Evolutionary conservation across 2,329 filamentous ascomycete species (phyloP).

Genomic region (Arthrinium puccinioides): DNA sequence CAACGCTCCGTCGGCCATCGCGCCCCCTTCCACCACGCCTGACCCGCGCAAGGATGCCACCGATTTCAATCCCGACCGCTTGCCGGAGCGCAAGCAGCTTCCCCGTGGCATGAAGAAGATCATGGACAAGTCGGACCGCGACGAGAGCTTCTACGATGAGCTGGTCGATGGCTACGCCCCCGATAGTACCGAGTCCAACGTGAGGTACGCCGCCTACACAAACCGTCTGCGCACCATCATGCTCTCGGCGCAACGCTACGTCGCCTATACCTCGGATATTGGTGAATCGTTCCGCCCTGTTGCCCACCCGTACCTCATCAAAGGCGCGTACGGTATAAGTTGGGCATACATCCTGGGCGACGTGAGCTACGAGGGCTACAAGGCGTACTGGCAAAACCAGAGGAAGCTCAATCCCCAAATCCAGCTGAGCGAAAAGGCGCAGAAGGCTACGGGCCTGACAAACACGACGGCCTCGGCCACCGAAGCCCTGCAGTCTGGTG

Average conservation of each 20-base stretch:
- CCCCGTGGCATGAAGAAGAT: constrained; percentile 49
- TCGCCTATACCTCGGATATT: constrained; percentile 94
- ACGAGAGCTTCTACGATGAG: constrained; percentile 72
- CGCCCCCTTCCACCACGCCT: constrained; percentile 5
- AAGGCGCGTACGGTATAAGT: constrained; percentile 79
- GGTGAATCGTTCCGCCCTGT: constrained; percentile 94
- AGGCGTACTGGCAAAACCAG: constrained; percentile 85
- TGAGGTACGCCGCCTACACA: constrained; percentile 92
- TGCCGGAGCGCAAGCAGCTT: constrained; percentile 43
- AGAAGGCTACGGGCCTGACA: constrained; percentile 39
- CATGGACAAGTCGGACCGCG: constrained; percentile 47
- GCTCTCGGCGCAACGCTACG: constrained; percentile 85
- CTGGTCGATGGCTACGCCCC: constrained; percentile 68
- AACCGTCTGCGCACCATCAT: constrained; percentile 80
- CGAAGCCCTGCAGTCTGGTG: constrained; percentile 20
- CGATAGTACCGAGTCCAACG: constrained; percentile 75
- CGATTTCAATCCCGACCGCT: constrained; percentile 37
- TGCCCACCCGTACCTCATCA: constrained; percentile 76
- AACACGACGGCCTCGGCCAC: constrained; percentile 20
- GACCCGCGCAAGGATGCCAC: constrained; percentile 24
- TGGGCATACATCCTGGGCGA: constrained; percentile 92
- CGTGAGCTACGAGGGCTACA: constrained; percentile 89
- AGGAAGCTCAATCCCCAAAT: constrained; percentile 61
- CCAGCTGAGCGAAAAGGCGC: constrained; percentile 41
- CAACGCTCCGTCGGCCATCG: background rate